phyloP scores from a whole-genome alignment of 768 basidiomycete species.

The Artomyces pyxidatus region DNA sequence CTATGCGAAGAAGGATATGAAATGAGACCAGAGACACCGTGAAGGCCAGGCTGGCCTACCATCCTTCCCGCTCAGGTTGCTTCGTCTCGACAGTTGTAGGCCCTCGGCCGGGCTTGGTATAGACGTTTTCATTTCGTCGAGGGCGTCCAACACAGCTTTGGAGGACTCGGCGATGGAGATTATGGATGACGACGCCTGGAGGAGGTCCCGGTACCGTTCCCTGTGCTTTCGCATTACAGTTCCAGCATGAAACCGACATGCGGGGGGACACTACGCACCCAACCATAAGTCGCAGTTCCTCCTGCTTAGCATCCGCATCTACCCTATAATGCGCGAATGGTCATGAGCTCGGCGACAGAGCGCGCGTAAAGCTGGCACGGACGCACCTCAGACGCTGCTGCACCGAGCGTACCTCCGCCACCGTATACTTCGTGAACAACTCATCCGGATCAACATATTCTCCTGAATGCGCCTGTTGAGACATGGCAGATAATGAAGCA shows the following conservation, averaged over 20 bases:
- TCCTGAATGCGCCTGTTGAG: neutral
- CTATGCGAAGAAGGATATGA: slow-evolving; percentile 28
- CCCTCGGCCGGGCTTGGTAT: slow-evolving; percentile 28
- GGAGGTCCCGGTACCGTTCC: slow-evolving; percentile 82
- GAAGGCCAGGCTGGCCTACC: slow-evolving; percentile 7
- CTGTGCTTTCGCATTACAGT: slow-evolving; percentile 53
- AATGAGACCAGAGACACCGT: neutral
- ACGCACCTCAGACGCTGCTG: slow-evolving; percentile 63
- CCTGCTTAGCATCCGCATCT: slow-evolving; percentile 82
- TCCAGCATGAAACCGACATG: slow-evolving; percentile 15
- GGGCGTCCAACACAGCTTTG: slow-evolving; percentile 48
- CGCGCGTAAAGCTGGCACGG: neutral
- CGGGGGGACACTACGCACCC: slow-evolving; percentile 52
- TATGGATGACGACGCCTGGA: slow-evolving; percentile 82
- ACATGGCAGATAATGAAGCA: neutral
- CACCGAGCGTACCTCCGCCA: slow-evolving; percentile 58
- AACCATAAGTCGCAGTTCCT: slow-evolving; percentile 85
- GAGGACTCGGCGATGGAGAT: slow-evolving; percentile 69
- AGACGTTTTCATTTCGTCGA: slow-evolving; percentile 52
- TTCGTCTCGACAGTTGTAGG: slow-evolving; percentile 3
- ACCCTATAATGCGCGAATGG: slow-evolving; percentile 46
- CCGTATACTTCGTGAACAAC: slow-evolving; percentile 61
- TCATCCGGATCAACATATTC: slow-evolving; percentile 55
- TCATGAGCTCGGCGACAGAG: too few relatives aligned
- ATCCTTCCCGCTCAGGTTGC: slow-evolving; percentile 6